A percentile compares a stretch with the other conserved stretches of the same genome.
Evolutionary conservation across 129 eudicot species (phyloP).

Genomic region (Flaveria bidentis): DNA sequence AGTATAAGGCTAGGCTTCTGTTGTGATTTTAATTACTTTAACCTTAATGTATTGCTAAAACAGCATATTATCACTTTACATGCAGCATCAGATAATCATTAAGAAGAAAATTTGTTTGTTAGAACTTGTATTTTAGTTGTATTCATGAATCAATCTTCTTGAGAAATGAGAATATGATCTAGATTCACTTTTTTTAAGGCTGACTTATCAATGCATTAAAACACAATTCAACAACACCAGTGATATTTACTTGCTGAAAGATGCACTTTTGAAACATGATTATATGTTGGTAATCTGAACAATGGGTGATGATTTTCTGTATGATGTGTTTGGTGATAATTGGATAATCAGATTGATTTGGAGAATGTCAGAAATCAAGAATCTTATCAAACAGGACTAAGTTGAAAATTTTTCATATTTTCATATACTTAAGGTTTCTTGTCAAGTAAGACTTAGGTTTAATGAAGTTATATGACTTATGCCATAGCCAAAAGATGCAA

Average conservation of each 20-base stretch:
- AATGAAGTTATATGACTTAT: background rate
- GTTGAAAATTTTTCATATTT: background rate
- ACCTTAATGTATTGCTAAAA: background rate
- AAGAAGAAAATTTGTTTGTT: background rate
- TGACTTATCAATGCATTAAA: background rate
- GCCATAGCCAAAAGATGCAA: background rate
- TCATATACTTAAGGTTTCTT: background rate
- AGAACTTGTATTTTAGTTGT: background rate
- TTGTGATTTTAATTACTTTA: slow-evolving; percentile 15
- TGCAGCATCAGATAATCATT: slow-evolving; percentile 5
- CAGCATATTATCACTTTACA: background rate
- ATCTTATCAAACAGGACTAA: background rate
- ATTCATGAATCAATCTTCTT: background rate
- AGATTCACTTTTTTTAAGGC: background rate
- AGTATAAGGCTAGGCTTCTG: slow-evolving; percentile 4
- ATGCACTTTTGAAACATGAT: slow-evolving; percentile 3
- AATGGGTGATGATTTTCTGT: background rate
- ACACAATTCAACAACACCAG: background rate
- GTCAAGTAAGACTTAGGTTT: background rate
- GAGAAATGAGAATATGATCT: background rate
- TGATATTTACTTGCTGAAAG: background rate
- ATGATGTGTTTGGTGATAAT: background rate
- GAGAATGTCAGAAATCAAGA: background rate
- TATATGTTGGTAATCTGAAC: slow-evolving; percentile 3
- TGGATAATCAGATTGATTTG: slow-evolving; percentile 10